Evolutionary conservation across 1,284 basidiomycete species (phyloP), one percentile per base, ranked within the genome.

Genomic region (Mycena sp.): DNA sequence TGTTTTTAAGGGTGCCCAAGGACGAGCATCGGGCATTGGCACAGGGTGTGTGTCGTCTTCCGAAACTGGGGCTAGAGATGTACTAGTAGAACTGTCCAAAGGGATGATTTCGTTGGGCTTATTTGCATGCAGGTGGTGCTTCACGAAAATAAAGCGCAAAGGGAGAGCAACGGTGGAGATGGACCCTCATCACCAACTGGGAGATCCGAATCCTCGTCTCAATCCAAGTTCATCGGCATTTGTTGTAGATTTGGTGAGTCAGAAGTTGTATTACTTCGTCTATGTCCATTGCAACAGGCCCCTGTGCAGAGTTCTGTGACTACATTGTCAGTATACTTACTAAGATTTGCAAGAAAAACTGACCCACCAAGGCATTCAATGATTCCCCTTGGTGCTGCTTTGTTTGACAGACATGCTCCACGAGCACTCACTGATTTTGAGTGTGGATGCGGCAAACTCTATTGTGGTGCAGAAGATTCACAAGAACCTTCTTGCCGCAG

Each of bases 41-140:
- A 46, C n/a, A 6, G 38, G 29, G n/a, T n/a, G n/a, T n/a, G n/a
- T n/a, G n/a, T n/a, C n/a, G n/a, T n/a, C n/a, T n/a, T n/a, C n/a
- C n/a, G n/a, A n/a, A n/a, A n/a, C n/a, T 30, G n/a, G n/a, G n/a
- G n/a, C n/a, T n/a, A n/a, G n/a, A n/a, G n/a, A n/a, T n/a, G 6
- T 19, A 12, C 21, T n/a, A n/a, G n/a, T n/a, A n/a, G n/a, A n/a
- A n/a, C 29, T 21, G 54, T 56, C 54, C 10, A 56, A 14, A 35
- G 41, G 14, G 23, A 56, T 56, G 4, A 56, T 56, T 50, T 61
- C 35, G 10, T 32, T 23, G 9, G 35, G 28, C 21, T 49, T 46
- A 10, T 50, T 16, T 16, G 59, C 51, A 29, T 61, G 51, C 19
- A 52, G 52, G 37, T 61, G 59, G 29, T 61, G 59, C 19, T 49